These are phyloP conservation scores for Phytophthora sojae DNA, from an alignment of 352 stramenopile genomes.

Conservation along the genomic window DNA sequence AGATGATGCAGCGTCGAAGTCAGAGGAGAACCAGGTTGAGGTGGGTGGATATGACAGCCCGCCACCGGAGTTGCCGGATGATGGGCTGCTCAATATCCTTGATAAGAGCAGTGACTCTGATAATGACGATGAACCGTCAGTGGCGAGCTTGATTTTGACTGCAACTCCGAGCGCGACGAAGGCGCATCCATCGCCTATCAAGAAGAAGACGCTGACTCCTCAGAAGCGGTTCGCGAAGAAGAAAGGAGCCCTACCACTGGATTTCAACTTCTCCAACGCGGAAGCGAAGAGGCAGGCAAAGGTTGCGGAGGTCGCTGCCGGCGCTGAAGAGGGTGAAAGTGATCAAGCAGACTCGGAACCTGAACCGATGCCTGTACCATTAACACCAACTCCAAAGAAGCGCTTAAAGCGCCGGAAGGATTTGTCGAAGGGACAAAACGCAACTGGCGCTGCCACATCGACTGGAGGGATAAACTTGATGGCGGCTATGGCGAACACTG, in stretches of 20 bases:
- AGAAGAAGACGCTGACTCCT: constrained; percentile 34
- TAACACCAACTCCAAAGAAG: constrained; percentile 36
- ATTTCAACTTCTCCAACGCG: constrained; percentile 65
- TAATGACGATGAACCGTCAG: constrained; percentile 49
- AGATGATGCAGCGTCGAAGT: constrained; percentile 12
- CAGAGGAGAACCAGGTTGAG: constrained; percentile 30
- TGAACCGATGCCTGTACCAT: constrained; percentile 26
- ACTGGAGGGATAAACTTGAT: constrained; percentile 24
- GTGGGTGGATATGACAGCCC: constrained; percentile 28
- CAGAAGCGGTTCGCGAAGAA: constrained; percentile 41
- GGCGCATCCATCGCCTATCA: constrained; percentile 24
- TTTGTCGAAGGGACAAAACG: constrained; percentile 23
- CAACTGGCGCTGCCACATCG: constrained; percentile 1
- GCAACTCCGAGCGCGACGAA: constrained; percentile 39
- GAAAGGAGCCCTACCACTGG: constrained; percentile 29
- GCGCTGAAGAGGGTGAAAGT: constrained; percentile 28
- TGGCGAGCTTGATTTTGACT: constrained; percentile 64
- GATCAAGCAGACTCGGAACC: constrained; percentile 32
- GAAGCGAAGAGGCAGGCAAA: constrained; percentile 47
- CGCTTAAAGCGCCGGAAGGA: constrained; percentile 49
- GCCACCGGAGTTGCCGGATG: constrained; percentile 38
- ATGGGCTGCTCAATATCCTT: constrained; percentile 65
- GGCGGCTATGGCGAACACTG: constrained; percentile 21
- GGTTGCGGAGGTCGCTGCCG: constrained; percentile 27
- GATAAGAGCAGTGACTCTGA: constrained; percentile 71